phyloP scores from a whole-genome alignment of 441 rosid species.

The Cnidoscolus chayamansa region DNA sequence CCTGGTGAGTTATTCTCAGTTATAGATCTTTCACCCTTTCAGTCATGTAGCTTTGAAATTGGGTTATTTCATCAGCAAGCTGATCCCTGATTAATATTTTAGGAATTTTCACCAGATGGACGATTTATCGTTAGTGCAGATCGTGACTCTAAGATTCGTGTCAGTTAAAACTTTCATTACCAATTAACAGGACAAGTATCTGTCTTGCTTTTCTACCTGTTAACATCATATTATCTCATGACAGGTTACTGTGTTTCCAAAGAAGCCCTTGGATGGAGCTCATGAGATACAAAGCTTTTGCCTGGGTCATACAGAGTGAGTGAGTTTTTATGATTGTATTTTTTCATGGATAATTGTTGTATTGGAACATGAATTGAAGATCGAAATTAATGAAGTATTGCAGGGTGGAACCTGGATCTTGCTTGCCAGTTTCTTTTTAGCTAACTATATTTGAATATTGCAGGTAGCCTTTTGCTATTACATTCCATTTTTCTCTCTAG shows the following conservation, averaged over 20 bases:
- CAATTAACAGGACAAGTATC: slow-evolving; percentile 10
- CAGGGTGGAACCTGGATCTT: not conserved
- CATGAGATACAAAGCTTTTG: slow-evolving; percentile 90
- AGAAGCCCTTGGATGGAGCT: slow-evolving; percentile 79
- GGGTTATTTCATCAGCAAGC: not conserved
- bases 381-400: not conserved
- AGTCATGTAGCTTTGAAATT: not conserved
- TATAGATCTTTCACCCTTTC: slow-evolving; percentile 1
- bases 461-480: not conserved
- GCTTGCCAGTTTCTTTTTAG: not conserved
- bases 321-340: slow-evolving; percentile 30
- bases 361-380: slow-evolving; percentile 1
- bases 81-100: slow-evolving; percentile 8
- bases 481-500: not conserved
- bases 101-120: slow-evolving; percentile 94
- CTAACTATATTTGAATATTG: not conserved
- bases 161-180: slow-evolving; percentile 33
- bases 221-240: slow-evolving; percentile 22
- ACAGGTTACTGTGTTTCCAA: slow-evolving; percentile 78
- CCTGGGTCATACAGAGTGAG: slow-evolving; percentile 95
- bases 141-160: slow-evolving; percentile 90
- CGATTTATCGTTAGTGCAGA: slow-evolving; percentile 70
- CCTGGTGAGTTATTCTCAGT: slow-evolving; percentile 42
- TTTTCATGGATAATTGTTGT: slow-evolving; percentile 7
- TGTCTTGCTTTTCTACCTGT: slow-evolving; percentile 16